Evolutionary conservation across 1,284 basidiomycete species (phyloP).

Genomic region (Ceratobasidium sp.): DNA sequence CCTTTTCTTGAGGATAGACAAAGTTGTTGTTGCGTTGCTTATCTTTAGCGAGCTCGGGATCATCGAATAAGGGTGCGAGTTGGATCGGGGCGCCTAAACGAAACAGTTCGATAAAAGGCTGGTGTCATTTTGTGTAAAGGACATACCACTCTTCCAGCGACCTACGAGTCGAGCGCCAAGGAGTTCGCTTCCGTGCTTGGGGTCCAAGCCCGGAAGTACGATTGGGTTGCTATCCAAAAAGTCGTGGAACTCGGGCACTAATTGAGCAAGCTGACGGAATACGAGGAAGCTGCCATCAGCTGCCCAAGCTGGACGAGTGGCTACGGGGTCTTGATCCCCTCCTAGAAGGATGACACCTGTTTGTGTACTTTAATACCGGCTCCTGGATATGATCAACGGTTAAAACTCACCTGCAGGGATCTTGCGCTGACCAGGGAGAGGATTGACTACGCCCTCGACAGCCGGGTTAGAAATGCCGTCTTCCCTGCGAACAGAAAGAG

Average conservation of each 20-base stretch:
- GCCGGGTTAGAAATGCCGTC: constrained; percentile 44
- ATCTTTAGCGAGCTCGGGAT: constrained; percentile 53
- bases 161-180: constrained; percentile 63
- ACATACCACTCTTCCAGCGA: constrained; percentile 65
- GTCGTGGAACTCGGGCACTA: constrained; percentile 41
- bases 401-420: constrained; percentile 46
- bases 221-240: constrained; percentile 39
- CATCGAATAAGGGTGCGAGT: constrained; percentile 54
- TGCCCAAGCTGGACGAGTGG: constrained; percentile 59
- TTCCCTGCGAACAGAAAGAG: too few species aligned
- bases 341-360: constrained; percentile 52
- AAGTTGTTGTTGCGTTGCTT: constrained; percentile 57
- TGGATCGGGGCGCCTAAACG: constrained; percentile 56
- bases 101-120: too few species aligned
- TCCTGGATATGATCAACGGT: too few species aligned
- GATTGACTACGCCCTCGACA: constrained; percentile 39
- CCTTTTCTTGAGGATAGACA: constrained; percentile 49
- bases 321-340: too few species aligned
- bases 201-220: constrained; percentile 45
- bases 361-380: too few species aligned
- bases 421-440: constrained; percentile 41
- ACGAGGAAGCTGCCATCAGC: constrained; percentile 62
- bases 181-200: constrained; percentile 56
- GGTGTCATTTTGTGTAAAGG: too few species aligned
- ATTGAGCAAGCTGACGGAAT: constrained; percentile 57